Conservation (phyloP, 805 yeast genomes). For the Saturnispora dispora region DNA sequence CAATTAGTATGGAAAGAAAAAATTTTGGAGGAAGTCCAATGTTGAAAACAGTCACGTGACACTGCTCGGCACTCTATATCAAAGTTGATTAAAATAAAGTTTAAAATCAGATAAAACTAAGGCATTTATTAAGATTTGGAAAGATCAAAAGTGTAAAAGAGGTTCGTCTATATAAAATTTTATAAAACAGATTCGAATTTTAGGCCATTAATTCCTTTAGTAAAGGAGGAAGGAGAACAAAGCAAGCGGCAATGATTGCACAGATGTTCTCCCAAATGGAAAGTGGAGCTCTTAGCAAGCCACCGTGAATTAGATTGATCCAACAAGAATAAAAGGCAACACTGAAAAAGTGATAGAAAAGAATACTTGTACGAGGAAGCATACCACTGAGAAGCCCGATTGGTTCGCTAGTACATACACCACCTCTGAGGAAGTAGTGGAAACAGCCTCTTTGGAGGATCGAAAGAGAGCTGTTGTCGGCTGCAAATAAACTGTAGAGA, state of each 20-base stretch:
- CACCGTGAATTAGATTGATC: slow-evolving; percentile 63
- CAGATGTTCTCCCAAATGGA: slow-evolving; percentile 64
- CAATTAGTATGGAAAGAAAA: neutral
- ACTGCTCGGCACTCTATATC: neutral
- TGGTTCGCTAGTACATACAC: slow-evolving; percentile 69
- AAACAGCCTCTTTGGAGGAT: slow-evolving; percentile 85
- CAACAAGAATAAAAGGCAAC: slow-evolving; percentile 83
- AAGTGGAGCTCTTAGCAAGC: slow-evolving; percentile 48
- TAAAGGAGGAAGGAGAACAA: slow-evolving; percentile 74
- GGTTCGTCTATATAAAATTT: neutral
- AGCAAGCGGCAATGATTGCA: slow-evolving; percentile 62
- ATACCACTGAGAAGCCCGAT: slow-evolving; percentile 78
- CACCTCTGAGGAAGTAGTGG: slow-evolving; percentile 76
- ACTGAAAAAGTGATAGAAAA: slow-evolving; percentile 79
- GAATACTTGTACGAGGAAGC: slow-evolving; percentile 59
- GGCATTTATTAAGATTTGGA: too few species aligned
- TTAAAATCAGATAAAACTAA: neutral
- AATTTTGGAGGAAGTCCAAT: neutral
- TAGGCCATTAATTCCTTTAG: slow-evolving; percentile 13
- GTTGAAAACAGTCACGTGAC: neutral
- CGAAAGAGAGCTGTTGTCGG: slow-evolving; percentile 55
- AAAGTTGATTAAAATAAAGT: neutral
- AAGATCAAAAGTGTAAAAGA: neutral
- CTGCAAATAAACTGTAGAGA: slow-evolving; percentile 82
- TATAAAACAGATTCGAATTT: neutral